Percentiles rank a stretch among this genome's conserved stretches.
These are phyloP conservation scores for Thraustochytrium sp. DNA, from an alignment of 352 stramenopile genomes.

Conservation along the genomic window DNA sequence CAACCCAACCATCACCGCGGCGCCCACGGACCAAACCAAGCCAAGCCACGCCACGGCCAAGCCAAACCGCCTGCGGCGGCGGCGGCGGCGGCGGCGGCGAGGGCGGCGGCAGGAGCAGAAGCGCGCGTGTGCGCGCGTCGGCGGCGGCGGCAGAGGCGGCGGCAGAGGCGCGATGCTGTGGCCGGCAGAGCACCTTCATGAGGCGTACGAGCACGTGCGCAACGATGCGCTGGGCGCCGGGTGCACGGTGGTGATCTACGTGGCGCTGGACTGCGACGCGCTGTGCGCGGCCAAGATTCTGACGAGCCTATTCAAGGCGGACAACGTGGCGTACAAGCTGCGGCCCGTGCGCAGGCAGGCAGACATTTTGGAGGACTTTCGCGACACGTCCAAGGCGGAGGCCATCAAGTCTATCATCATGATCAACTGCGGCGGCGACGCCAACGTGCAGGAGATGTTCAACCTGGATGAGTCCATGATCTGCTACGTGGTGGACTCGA, in stretches of 20 bases:
- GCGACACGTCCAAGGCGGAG: conserved; percentile 62
- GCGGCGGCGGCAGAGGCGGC: background rate
- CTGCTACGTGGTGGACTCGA: conserved; percentile 88
- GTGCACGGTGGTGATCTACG: conserved; percentile 82
- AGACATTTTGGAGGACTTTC: conserved; percentile 67
- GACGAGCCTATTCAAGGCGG: conserved; percentile 63
- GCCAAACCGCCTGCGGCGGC: background rate
- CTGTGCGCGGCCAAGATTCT: conserved; percentile 88
- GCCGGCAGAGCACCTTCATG: conserved; percentile 65
- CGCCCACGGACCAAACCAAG: too few species aligned
- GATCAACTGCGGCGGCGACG: conserved; percentile 46
- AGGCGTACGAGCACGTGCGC: conserved; percentile 71
- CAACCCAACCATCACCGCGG: too few species aligned
- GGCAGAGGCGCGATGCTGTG: conserved; percentile 2
- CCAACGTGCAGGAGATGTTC: conserved; percentile 36
- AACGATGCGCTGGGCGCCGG: conserved; percentile 63
- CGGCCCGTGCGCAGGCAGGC: conserved; percentile 69
- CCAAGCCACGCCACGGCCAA: background rate
- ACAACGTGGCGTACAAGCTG: conserved; percentile 66
- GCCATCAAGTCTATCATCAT: conserved; percentile 43
- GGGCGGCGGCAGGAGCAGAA: conserved; percentile 46
- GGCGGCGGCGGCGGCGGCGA: background rate
- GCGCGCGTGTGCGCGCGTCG: conserved; percentile 48
- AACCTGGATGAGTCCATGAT: conserved; percentile 57
- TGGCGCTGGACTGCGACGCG: conserved; percentile 86